A percentile compares a stretch with the other conserved stretches of the same genome.
These are phyloP conservation scores for Terfezia claveryi DNA, from an alignment of 495 filamentous ascomycete genomes.

Conservation along the genomic window DNA sequence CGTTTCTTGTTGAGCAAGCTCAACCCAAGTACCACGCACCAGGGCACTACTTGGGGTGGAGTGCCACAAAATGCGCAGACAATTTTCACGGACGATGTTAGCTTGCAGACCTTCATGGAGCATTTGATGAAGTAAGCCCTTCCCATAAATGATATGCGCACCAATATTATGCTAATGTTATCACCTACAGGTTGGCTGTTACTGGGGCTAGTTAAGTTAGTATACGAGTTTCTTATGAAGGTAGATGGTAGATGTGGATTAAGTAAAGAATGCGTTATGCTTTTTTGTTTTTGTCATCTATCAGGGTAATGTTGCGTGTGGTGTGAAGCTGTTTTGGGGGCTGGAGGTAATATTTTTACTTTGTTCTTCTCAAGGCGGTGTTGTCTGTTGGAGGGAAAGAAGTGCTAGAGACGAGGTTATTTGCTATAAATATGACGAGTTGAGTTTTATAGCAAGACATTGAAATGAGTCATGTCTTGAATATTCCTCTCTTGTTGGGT, in stretches of 20 bases:
- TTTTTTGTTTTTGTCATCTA: not conserved
- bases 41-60: constrained; percentile 74
- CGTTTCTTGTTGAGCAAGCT: constrained; percentile 95
- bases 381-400: not conserved
- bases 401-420: too few relatives aligned
- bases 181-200: not conserved
- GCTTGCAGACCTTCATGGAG: constrained; percentile 97
- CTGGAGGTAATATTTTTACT: not conserved
- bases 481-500: too few relatives aligned
- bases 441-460: too few relatives aligned
- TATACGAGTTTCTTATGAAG: not conserved
- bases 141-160: not conserved
- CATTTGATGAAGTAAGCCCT: constrained; percentile 87
- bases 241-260: not conserved
- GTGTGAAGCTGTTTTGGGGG: not conserved
- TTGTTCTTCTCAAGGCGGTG: not conserved
- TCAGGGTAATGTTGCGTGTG: not conserved
- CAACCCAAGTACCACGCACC: constrained; percentile 97
- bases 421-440: too few relatives aligned
- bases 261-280: not conserved
- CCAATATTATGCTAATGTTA: not conserved
- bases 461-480: too few relatives aligned
- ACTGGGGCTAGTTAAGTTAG: not conserved
- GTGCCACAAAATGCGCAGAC: constrained; percentile 82
- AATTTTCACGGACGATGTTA: constrained; percentile 98